Evolutionary conservation across 306 rosid genomes (phyloP).

Genomic region (Parietaria judaica): DNA sequence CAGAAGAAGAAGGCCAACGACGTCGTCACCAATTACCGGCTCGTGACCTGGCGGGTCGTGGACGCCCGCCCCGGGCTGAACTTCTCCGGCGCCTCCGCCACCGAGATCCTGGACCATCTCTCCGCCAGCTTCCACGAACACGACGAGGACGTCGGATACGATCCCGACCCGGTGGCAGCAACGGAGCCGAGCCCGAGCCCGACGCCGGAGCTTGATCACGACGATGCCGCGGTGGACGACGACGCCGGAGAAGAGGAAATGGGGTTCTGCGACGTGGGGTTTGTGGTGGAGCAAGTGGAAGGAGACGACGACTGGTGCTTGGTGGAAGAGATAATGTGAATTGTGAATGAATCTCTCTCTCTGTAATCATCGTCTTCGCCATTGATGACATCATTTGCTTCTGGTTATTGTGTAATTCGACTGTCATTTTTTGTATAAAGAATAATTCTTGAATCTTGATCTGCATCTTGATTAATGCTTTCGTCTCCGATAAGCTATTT

Average conservation of each 20-base stretch:
- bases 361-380: neutral
- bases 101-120: conserved; percentile 27
- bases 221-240: conserved; percentile 8
- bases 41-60: conserved; percentile 30
- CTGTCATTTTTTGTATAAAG: neutral
- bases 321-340: conserved; percentile 30
- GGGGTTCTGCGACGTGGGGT: conserved; percentile 29
- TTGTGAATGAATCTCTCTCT: conserved; percentile 1
- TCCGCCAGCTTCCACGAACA: neutral
- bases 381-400: neutral
- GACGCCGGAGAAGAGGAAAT: conserved; percentile 12
- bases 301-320: conserved; percentile 49
- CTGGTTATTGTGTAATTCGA: neutral
- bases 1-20: conserved; percentile 28
- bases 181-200: neutral
- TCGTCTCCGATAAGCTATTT: too few species aligned
- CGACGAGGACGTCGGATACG: neutral
- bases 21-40: conserved; percentile 19
- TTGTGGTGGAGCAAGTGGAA: conserved; percentile 28
- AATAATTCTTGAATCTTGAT: too few species aligned
- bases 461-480: too few species aligned
- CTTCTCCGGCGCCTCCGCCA: conserved; percentile 27
- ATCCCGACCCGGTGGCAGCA: conserved; percentile 1
- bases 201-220: neutral
- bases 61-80: conserved; percentile 6